Evolutionary conservation across 805 yeast species (phyloP), one percentile per base, ranked within the genome.

Genomic region (Kluyveromyces siamensis): DNA sequence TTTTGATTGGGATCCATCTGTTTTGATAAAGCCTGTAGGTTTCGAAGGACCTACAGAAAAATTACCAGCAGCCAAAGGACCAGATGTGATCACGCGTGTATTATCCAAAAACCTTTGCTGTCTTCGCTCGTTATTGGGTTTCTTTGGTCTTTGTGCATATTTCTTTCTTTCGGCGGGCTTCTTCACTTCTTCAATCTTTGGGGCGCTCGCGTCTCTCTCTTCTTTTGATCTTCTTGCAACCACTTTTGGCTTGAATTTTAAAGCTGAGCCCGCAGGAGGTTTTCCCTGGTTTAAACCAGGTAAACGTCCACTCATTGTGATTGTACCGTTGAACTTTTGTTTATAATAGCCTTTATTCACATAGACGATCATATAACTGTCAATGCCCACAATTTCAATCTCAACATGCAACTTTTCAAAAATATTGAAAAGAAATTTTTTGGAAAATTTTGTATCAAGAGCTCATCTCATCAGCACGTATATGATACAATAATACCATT

Each of bases 191-290:
- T 56, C 57, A 50, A 74, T 68, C 54, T 72, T 75, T 5, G 89
- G 88, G 0, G 89, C 90, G 48, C 79, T 77, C 27, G 85, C 81
- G 19, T 81, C 96, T 63, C 96, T 72, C 56, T 88, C 96, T 56
- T 86, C 90, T 56, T 87, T 83, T 10, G 88, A 70, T 62, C 87
- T 80, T 66, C 97, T 73, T 0, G 89, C 89, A 40, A 90, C 96
- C 2, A 75, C 83, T 65, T 90, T 90, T 2, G 97, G 97, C 65
- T 82, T 81, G 68, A 90, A 90, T 65, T 84, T 83, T 51, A 84
- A 68, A 2, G 79, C 72, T 8, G 45, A 21, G 2, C 45, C 45
- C 3, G 39, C 18, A 33, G 45, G 11, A 8, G 86, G 77, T 56
- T 79, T 60, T 35, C 56, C 54, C 36, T 50, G 53, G 14, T 49